Percentiles rank a stretch among this genome's conserved stretches.
phyloP scores from a whole-genome alignment of 345 rosid species.

The Euphorbia peplus region DNA sequence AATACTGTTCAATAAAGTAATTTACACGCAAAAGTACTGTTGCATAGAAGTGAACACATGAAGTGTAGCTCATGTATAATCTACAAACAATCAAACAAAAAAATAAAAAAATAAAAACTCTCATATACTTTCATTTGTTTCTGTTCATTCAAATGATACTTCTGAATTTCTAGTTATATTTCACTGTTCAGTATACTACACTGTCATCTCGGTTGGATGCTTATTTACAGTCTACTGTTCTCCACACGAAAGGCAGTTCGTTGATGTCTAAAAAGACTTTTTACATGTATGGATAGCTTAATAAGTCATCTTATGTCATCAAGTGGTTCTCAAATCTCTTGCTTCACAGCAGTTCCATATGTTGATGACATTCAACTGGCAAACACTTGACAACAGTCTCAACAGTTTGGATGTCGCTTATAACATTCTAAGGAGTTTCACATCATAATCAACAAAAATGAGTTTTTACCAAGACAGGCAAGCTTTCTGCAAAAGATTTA shows the following conservation, averaged over 20 bases:
- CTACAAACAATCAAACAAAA: neutral
- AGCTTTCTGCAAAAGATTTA: neutral
- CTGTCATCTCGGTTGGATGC: neutral
- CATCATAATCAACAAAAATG: too few relatives aligned
- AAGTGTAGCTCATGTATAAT: neutral
- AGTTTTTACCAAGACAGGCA: neutral
- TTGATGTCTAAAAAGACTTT: neutral
- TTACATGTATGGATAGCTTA: neutral
- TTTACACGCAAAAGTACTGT: neutral
- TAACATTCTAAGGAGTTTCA: neutral
- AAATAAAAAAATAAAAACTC: neutral
- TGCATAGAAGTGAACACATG: neutral
- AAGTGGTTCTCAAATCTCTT: too few relatives aligned
- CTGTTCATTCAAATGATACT: neutral
- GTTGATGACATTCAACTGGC: neutral
- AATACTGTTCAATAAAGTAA: neutral
- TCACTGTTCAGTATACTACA: neutral
- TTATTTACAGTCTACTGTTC: neutral
- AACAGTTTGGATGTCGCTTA: neutral
- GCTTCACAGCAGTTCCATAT: neutral
- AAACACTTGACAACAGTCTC: neutral
- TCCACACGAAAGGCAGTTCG: neutral
- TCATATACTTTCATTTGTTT: neutral
- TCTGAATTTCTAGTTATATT: neutral
- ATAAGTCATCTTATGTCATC: neutral